Conservation (phyloP, 257 asterid species). For the Petunia axillaris region DNA sequence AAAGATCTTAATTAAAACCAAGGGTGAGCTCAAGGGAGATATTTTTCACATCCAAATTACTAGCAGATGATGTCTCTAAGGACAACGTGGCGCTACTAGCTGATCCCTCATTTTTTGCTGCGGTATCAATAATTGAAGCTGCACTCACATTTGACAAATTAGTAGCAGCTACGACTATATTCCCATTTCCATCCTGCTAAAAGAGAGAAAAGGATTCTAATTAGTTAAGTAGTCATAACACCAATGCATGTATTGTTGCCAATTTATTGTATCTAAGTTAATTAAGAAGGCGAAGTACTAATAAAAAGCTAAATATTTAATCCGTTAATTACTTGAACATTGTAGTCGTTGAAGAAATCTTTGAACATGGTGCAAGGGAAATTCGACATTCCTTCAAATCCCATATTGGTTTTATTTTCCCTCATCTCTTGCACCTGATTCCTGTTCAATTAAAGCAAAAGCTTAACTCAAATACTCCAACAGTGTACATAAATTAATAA, state of each 20-base stretch:
- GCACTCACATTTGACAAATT: background rate
- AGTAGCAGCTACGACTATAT: constrained; percentile 8
- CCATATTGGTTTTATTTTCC: constrained; percentile 22
- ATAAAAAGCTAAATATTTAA: background rate
- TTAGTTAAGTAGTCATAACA: background rate
- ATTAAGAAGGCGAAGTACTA: background rate
- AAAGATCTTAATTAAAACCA: constrained; percentile 30
- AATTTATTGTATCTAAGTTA: background rate
- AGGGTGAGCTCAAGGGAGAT: constrained; percentile 66
- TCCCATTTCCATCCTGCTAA: constrained; percentile 9
- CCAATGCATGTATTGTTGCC: background rate
- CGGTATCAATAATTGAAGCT: background rate
- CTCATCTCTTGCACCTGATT: background rate
- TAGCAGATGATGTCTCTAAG: constrained; percentile 26
- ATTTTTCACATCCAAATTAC: constrained; percentile 27
- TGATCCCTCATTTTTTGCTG: background rate
- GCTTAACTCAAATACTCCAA: background rate
- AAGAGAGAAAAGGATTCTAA: background rate
- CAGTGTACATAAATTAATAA: background rate
- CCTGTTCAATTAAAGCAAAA: constrained; percentile 14
- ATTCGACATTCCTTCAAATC: constrained; percentile 3
- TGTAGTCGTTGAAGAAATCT: constrained; percentile 38
- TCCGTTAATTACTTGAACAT: constrained; percentile 18
- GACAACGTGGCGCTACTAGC: background rate
- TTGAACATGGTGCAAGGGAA: constrained; percentile 33